Evolutionary conservation across 306 rosid genomes (phyloP).

Genomic region (Pyrus bretschneideri): DNA sequence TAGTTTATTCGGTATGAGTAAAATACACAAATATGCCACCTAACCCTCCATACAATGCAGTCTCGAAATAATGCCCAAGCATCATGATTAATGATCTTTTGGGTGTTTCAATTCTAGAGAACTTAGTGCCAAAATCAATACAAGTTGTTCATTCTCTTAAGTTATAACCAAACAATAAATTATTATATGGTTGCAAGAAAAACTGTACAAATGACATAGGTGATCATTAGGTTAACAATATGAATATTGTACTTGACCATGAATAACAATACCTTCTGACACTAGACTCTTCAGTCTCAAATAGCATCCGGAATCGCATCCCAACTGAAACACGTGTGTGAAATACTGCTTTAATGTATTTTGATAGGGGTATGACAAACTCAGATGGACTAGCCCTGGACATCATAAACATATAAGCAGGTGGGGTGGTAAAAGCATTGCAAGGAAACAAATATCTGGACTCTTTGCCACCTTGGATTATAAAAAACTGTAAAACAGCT

Average conservation of each 20-base stretch:
- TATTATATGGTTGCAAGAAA: background rate
- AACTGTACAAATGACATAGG: background rate
- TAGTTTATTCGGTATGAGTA: background rate
- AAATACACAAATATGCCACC: background rate
- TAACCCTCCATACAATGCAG: background rate
- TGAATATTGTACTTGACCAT: background rate
- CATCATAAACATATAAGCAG: slow-evolving; percentile 9
- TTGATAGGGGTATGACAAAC: slow-evolving; percentile 73
- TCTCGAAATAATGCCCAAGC: background rate
- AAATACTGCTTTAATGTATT: slow-evolving; percentile 80
- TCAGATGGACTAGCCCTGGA: slow-evolving; percentile 93
- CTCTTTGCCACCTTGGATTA: slow-evolving; percentile 64
- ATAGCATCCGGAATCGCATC: slow-evolving; percentile 90
- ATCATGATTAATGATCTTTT: background rate
- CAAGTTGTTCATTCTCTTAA: background rate
- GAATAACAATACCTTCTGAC: slow-evolving; percentile 57
- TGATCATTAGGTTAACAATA: background rate
- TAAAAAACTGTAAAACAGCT: slow-evolving; percentile 85
- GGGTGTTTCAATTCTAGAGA: background rate
- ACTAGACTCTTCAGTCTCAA: slow-evolving; percentile 87
- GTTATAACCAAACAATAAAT: background rate
- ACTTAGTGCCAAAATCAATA: background rate
- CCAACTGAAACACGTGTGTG: slow-evolving; percentile 89
- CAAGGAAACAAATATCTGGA: slow-evolving; percentile 1
- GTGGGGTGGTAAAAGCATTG: slow-evolving; percentile 1